These are phyloP conservation scores for Clavaria fumosa DNA, from an alignment of 768 basidiomycete genomes.

Conservation along the genomic window DNA sequence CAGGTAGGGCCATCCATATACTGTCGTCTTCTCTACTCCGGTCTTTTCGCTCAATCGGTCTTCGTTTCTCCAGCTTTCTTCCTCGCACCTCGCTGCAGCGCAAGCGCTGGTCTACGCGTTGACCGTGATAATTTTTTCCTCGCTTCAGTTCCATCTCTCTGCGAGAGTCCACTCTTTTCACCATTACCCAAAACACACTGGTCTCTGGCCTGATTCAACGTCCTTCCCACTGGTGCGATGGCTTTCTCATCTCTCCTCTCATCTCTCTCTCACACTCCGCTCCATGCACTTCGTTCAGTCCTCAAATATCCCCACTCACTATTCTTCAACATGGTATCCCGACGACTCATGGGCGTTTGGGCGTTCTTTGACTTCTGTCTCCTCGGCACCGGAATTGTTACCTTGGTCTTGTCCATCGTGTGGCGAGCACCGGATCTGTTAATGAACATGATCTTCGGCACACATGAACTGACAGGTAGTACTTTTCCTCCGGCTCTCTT, in stretches of 20 bases:
- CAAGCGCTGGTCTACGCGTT: no score
- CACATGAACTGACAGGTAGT: constrained; percentile 44
- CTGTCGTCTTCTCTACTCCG: no score
- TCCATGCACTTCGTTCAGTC: constrained; percentile 7
- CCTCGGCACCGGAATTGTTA: constrained; percentile 50
- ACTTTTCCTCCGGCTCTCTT: constrained; percentile 5
- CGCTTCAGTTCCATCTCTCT: no score
- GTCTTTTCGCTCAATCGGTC: no score
- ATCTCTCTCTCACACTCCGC: constrained; percentile 5
- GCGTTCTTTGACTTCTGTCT: constrained; percentile 54
- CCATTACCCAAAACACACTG: constrained; percentile 9
- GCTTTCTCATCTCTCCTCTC: constrained; percentile 8
- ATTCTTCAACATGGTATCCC: constrained; percentile 49
- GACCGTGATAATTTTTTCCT: no score
- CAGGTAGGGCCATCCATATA: no score
- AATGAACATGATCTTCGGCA: constrained; percentile 54
- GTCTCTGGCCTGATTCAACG: no score
- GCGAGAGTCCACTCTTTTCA: constrained; percentile 8
- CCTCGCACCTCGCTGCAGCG: no score
- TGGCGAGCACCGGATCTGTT: constrained; percentile 59
- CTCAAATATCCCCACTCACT: constrained; percentile 10
- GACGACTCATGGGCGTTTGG: constrained; percentile 55
- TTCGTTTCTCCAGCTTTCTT: no score
- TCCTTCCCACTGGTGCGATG: no score
- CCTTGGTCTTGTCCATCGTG: constrained; percentile 51